Conservation (phyloP, 331 rosid species). For the Dryas integrifolia region DNA sequence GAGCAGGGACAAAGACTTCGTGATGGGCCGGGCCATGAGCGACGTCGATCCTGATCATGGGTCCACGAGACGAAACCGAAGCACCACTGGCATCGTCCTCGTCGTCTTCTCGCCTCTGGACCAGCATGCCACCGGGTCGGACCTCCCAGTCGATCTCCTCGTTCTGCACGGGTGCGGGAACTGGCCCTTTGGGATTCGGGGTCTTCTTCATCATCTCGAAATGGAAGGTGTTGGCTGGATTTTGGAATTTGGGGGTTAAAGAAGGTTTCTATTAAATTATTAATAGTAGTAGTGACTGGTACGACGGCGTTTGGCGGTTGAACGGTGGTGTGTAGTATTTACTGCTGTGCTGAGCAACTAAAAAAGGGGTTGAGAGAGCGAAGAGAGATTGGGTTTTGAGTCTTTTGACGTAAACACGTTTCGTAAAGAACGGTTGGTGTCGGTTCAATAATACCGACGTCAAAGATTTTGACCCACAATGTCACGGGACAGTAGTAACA, state of each 20-base stretch:
- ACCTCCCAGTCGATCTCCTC: constrained; percentile 37
- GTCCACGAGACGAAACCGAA: constrained; percentile 20
- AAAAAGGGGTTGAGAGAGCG: too few relatives aligned
- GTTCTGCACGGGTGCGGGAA: constrained; percentile 4
- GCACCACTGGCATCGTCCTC: constrained; percentile 11
- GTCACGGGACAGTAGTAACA: too few relatives aligned
- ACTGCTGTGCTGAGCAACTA: too few relatives aligned
- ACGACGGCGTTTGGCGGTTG: too few relatives aligned
- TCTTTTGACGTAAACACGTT: too few relatives aligned
- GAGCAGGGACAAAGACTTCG: constrained; percentile 42
- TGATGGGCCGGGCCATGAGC: constrained; percentile 32
- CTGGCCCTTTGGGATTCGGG: constrained; percentile 1
- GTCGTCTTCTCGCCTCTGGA: constrained; percentile 39
- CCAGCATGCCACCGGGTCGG: constrained; percentile 49
- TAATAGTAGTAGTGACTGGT: not conserved
- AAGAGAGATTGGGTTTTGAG: too few relatives aligned
- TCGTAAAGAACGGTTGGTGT: too few relatives aligned
- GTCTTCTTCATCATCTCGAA: constrained; percentile 27
- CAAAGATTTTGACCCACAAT: too few relatives aligned
- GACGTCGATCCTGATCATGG: constrained; percentile 40
- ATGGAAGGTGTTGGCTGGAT: not conserved
- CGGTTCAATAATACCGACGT: too few relatives aligned
- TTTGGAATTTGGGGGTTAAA: not conserved
- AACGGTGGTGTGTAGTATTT: too few relatives aligned
- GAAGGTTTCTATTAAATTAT: not conserved